Evolutionary conservation across 805 yeast species (phyloP), one percentile per base, ranked within the genome.

Genomic region (Metschnikowia chrysomelidarum): DNA sequence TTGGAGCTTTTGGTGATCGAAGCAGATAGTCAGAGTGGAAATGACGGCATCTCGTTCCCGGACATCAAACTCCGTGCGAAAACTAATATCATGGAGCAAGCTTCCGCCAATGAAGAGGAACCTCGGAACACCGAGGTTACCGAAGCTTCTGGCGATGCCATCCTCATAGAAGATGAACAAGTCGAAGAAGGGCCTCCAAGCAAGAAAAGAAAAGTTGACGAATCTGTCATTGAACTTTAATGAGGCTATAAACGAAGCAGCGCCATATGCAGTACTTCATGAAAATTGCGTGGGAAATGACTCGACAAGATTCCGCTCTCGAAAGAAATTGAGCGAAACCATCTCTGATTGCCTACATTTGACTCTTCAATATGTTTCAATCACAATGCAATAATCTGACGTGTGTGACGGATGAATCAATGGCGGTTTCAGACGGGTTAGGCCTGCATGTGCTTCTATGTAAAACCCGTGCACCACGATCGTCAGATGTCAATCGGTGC

Each of bases 1-100:
- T 63, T 82, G 24, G 91, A 86, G 47, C 65, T 87, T 27, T 78
- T 76, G 46, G 53, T 82, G 7, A 62, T 59, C 8, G 42, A 48
- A 7, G 47, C 31, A 1, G 45, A 34, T 1, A 25, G 31, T 2
- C 32, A 24, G 7, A n/a, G n/a, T n/a, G n/a, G n/a, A n/a, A n/a
- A n/a, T n/a, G n/a, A n/a, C n/a, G 32, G 17, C n/a, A 8, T 32
- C 9, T 23, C 14, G 4, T 36, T 51, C 15, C 60, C 59, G 4
- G 44, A 43, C 3, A 25, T 55, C 14, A 18, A 20, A 15, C 51
- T 55, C 6, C 40, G 45, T 4, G 32, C 40, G 9, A 46, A 41
- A 30, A 16, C 22, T 7, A 25, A 15, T 10, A 32, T 10, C 21
- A 12, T 27, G 7, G 22, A 6, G 18, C 6, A 15, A 15, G 13